Evolutionary conservation across 176 grass and related monocot species (phyloP).

Genomic region (Rhipidocladum racemiflorum): DNA sequence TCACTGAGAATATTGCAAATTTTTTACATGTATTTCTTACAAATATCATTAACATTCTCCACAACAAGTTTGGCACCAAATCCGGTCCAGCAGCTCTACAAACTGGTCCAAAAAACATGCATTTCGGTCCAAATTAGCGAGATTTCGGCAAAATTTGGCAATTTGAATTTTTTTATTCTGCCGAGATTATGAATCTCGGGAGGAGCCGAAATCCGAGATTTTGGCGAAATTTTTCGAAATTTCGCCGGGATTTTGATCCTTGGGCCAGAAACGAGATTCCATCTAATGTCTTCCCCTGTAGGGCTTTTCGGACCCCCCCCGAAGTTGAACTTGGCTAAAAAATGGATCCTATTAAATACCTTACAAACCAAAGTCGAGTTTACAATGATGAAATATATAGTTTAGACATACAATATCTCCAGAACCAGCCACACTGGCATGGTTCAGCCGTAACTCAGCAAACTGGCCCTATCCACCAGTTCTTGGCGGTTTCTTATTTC

Average conservation of each 20-base stretch:
- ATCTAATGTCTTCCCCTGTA: background rate
- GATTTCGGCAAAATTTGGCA: no score
- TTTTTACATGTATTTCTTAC: no score
- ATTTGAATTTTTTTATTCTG: no score
- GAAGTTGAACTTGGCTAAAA: background rate
- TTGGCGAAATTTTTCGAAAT: no score
- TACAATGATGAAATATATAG: background rate
- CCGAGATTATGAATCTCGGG: no score
- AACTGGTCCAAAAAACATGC: no score
- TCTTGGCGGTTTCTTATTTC: background rate
- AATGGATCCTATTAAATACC: background rate
- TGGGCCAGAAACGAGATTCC: background rate
- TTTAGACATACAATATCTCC: background rate
- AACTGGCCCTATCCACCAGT: background rate
- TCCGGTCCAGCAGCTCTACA: no score
- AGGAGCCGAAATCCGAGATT: no score
- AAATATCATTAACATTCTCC: no score
- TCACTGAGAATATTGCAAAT: no score
- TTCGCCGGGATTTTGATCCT: background rate
- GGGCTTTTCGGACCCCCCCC: background rate
- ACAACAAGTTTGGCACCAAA: no score
- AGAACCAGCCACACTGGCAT: background rate
- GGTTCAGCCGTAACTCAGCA: background rate
- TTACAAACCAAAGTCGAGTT: background rate
- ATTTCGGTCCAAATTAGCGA: no score